phyloP scores from a whole-genome alignment of 1,284 basidiomycete species.

The Papiliotrema terrestris region DNA sequence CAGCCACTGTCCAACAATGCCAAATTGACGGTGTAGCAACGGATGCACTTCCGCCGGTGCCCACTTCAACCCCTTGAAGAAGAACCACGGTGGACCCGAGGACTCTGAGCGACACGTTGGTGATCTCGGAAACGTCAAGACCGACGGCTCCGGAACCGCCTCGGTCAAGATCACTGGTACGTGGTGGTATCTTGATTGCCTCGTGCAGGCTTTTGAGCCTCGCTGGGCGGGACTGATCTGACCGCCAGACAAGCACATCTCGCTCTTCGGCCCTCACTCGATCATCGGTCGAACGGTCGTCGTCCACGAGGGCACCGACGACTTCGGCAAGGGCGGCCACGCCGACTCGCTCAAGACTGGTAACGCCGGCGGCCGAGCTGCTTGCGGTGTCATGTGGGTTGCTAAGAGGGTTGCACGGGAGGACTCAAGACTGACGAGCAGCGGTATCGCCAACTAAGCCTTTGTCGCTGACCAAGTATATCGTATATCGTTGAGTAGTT shows the following conservation, averaged over 20 bases:
- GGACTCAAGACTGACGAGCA: conserved; percentile 2
- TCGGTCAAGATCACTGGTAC: conserved; percentile 54
- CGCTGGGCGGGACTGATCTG: background rate
- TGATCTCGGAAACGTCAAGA: conserved; percentile 64
- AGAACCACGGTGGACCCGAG: conserved; percentile 63
- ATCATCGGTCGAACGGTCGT: conserved; percentile 61
- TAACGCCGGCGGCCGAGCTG: conserved; percentile 66
- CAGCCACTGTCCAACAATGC: background rate
- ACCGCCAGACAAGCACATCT: conserved; percentile 57
- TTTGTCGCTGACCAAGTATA: background rate
- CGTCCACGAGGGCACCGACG: conserved; percentile 67
- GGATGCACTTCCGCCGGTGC: conserved; percentile 68
- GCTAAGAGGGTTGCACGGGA: background rate
- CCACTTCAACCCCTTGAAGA: conserved; percentile 70
- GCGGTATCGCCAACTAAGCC: conserved; percentile 8
- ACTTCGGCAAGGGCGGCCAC: conserved; percentile 66
- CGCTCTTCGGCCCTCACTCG: conserved; percentile 65
- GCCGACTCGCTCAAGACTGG: conserved; percentile 68
- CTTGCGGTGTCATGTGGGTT: conserved; percentile 70
- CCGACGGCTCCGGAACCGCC: conserved; percentile 60
- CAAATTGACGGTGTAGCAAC: conserved; percentile 28
- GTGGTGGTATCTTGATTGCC: conserved; percentile 1
- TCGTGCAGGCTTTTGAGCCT: background rate
- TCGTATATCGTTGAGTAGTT: no score
- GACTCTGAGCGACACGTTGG: conserved; percentile 65